These are phyloP conservation scores for Camelina hispida DNA, from an alignment of 345 rosid genomes.

Conservation along the genomic window DNA sequence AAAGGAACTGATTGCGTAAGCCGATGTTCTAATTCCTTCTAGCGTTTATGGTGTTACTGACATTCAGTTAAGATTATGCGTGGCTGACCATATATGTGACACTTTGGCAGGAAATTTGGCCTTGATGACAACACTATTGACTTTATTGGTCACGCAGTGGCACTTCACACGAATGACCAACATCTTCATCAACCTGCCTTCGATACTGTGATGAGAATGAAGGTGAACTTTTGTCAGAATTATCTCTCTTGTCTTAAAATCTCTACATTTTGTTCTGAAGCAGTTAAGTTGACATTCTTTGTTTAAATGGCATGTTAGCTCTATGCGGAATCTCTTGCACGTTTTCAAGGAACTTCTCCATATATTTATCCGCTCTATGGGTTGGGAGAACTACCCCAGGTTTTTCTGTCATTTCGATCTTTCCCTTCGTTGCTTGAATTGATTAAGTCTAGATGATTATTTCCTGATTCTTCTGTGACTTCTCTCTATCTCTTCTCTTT, in stretches of 20 bases:
- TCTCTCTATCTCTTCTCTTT: slow-evolving; percentile 9
- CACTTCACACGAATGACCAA: slow-evolving; percentile 74
- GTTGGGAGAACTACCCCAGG: slow-evolving; percentile 95
- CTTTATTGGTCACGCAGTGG: slow-evolving; percentile 95
- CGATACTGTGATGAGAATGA: slow-evolving; percentile 84
- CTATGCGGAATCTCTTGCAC: slow-evolving; percentile 91
- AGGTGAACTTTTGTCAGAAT: slow-evolving; percentile 52
- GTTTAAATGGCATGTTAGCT: slow-evolving; percentile 54
- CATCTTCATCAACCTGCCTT: slow-evolving; percentile 78
- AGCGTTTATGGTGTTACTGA: background rate
- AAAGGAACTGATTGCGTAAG: slow-evolving; percentile 83
- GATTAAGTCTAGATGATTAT: slow-evolving; percentile 11
- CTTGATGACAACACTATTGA: slow-evolving; percentile 92
- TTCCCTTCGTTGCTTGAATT: slow-evolving; percentile 10
- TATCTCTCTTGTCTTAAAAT: slow-evolving; percentile 12
- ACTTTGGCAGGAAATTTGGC: slow-evolving; percentile 65
- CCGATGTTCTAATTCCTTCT: slow-evolving; percentile 5
- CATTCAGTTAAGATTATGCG: background rate
- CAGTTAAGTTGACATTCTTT: slow-evolving; percentile 31
- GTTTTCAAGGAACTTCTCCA: slow-evolving; percentile 93
- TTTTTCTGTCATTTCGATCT: slow-evolving; percentile 41
- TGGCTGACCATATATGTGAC: slow-evolving; percentile 30
- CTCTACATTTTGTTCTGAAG: background rate
- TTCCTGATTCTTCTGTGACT: slow-evolving; percentile 19
- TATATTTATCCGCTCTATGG: slow-evolving; percentile 93